A percentile compares a stretch with the other conserved stretches of the same genome.
These are phyloP conservation scores for Asclepias syriaca DNA, from an alignment of 257 asterid species.

Conservation along the genomic window DNA sequence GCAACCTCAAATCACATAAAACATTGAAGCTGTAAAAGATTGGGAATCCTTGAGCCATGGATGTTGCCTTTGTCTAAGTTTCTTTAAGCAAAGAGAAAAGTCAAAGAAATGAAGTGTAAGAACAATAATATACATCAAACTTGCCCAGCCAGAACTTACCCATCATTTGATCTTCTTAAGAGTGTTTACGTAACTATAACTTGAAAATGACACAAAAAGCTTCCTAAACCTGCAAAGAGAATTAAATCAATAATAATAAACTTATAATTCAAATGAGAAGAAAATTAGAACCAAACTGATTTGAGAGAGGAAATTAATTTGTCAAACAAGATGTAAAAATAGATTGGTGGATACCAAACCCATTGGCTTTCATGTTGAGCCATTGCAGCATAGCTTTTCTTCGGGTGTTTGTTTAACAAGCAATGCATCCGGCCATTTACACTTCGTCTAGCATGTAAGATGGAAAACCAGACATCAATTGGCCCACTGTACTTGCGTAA, in stretches of 20 bases:
- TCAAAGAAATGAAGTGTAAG: background rate
- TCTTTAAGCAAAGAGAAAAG: background rate
- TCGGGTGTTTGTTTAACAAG: slow-evolving; percentile 59
- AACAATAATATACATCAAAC: background rate
- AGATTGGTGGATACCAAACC: slow-evolving; percentile 49
- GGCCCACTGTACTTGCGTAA: slow-evolving; percentile 82
- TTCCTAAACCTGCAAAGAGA: slow-evolving; percentile 71
- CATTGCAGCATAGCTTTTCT: slow-evolving; percentile 72
- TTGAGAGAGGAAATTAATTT: background rate
- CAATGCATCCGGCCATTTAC: slow-evolving; percentile 35
- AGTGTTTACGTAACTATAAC: slow-evolving; percentile 74
- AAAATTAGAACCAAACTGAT: background rate
- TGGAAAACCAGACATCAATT: slow-evolving; percentile 70
- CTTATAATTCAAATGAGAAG: slow-evolving; percentile 1
- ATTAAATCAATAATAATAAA: too few species aligned
- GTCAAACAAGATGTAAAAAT: background rate
- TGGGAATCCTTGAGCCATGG: background rate
- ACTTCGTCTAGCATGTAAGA: slow-evolving; percentile 29
- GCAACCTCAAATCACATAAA: background rate
- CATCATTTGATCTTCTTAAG: slow-evolving; percentile 39
- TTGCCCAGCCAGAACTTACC: background rate
- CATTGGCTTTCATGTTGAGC: slow-evolving; percentile 90
- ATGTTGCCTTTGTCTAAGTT: background rate
- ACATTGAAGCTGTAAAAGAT: background rate
- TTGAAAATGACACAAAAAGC: slow-evolving; percentile 76